Conservation (phyloP, 73 alveolate species). For the Paramecium biaurelia region DNA sequence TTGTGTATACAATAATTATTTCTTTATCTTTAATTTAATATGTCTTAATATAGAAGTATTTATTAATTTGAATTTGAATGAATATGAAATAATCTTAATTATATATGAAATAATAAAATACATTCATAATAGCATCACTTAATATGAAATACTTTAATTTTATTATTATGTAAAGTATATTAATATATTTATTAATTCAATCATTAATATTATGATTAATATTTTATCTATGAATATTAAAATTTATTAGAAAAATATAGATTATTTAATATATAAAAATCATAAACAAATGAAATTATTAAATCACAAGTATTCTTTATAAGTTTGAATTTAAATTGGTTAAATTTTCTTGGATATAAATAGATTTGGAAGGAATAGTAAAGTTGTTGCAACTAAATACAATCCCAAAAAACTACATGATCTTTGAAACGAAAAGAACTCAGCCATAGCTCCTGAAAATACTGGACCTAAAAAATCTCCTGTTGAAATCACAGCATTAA, state of each 20-base stretch:
- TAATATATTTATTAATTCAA: too few species aligned
- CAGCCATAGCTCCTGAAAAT: not conserved
- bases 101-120: too few species aligned
- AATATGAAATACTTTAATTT: too few species aligned
- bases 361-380: not conserved
- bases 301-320: not conserved
- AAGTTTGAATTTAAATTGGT: not conserved
- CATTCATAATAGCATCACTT: too few species aligned
- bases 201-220: too few species aligned
- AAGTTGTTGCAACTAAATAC: not conserved
- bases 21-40: not conserved
- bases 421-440: not conserved
- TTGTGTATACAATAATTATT: not conserved
- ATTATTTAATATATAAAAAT: too few species aligned
- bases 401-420: not conserved
- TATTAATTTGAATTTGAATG: not conserved
- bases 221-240: too few species aligned
- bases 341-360: not conserved
- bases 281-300: not conserved
- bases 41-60: not conserved
- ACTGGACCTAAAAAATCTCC: conserved; percentile 38
- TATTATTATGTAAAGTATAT: too few species aligned
- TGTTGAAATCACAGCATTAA: not conserved
- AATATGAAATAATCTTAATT: too few species aligned
- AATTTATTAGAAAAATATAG: too few species aligned